These are phyloP conservation scores for Neopestalotiopsis sp. DNA, from an alignment of 2,329 filamentous ascomycete genomes.

Conservation along the genomic window DNA sequence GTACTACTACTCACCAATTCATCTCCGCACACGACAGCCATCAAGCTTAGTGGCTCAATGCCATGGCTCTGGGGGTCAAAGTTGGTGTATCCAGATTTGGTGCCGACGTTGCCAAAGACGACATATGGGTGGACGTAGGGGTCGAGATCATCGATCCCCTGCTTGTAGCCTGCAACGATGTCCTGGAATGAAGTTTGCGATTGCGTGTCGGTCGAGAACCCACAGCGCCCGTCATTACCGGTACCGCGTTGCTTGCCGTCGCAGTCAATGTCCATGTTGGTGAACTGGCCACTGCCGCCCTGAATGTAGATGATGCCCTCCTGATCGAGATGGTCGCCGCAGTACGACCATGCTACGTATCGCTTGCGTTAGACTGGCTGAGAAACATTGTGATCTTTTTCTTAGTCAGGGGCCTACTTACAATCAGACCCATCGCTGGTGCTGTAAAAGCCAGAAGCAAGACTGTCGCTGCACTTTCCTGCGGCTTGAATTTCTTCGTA, in stretches of 20 bases:
- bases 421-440: not conserved
- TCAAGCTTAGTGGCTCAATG: constrained; percentile 55
- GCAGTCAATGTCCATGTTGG: constrained; percentile 65
- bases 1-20: not conserved
- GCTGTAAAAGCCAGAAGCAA: constrained; percentile 39
- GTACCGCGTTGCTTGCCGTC: constrained; percentile 5
- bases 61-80: constrained; percentile 48
- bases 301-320: constrained; percentile 49
- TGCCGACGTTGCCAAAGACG: constrained; percentile 56
- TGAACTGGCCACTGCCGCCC: constrained; percentile 44
- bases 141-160: constrained; percentile 49
- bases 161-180: constrained; percentile 39
- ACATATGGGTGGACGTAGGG: constrained; percentile 58
- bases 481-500: constrained; percentile 36
- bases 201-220: constrained; percentile 28
- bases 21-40: constrained; percentile 45
- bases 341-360: constrained; percentile 42
- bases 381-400: not conserved
- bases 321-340: constrained; percentile 45
- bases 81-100: constrained; percentile 33
- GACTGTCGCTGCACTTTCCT: constrained; percentile 33
- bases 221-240: constrained; percentile 5
- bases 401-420: constrained; percentile 1
- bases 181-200: constrained; percentile 52
- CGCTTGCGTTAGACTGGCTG: not conserved